These are phyloP conservation scores for Cladosporium sphaerospermum DNA, from an alignment of 2,329 filamentous ascomycete genomes.

Conservation along the genomic window DNA sequence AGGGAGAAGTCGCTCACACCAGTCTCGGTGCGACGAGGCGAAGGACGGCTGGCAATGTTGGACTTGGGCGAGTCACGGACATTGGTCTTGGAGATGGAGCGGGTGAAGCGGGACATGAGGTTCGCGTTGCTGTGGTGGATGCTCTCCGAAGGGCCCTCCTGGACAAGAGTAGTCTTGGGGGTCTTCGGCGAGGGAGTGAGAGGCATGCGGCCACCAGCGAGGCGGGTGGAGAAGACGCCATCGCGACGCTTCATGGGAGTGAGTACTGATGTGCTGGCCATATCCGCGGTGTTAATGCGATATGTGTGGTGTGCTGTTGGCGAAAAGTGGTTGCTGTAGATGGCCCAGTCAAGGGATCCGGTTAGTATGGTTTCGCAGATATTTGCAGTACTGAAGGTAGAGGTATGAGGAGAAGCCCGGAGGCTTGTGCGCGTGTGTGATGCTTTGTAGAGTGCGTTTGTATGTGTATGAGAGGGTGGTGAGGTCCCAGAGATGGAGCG, in stretches of 20 bases:
- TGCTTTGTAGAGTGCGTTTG: constrained; percentile 16
- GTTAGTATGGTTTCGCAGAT: constrained; percentile 32
- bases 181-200: constrained; percentile 87
- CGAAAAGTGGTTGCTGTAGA: constrained; percentile 23
- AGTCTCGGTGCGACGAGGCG: constrained; percentile 81
- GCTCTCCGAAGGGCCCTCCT: constrained; percentile 54
- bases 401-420: constrained; percentile 16
- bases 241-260: constrained; percentile 94
- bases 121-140: constrained; percentile 68
- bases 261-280: constrained; percentile 78
- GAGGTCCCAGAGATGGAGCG: constrained; percentile 10
- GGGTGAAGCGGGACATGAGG: constrained; percentile 71
- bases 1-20: constrained; percentile 90
- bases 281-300: constrained; percentile 40
- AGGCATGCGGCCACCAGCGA: constrained; percentile 90
- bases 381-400: constrained; percentile 31
- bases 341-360: constrained; percentile 33
- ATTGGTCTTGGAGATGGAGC: constrained; percentile 57
- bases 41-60: constrained; percentile 75
- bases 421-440: constrained; percentile 17
- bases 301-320: constrained; percentile 15
- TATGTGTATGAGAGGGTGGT: constrained; percentile 22
- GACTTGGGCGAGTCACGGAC: constrained; percentile 91
- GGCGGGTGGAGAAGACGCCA: constrained; percentile 84
- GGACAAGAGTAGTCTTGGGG: constrained; percentile 52